Conservation (phyloP, 1,139 yeast species). For the Debaryomyces singareniensis region DNA sequence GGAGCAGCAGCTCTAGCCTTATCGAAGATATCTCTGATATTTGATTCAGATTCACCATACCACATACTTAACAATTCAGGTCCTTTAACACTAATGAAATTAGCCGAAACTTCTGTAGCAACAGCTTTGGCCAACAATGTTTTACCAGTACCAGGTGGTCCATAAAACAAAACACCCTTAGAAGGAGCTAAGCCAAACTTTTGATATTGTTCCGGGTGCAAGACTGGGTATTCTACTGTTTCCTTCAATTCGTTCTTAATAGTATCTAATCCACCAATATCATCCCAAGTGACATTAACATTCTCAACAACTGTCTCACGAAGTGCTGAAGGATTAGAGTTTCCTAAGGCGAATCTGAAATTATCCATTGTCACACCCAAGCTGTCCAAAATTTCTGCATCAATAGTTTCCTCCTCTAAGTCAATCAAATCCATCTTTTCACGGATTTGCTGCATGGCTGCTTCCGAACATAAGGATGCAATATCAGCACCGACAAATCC, state of each 20-base stretch:
- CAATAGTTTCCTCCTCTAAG: constrained; percentile 95
- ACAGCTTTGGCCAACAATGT: constrained; percentile 96
- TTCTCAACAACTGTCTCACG: constrained; percentile 99
- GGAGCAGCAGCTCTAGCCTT: constrained; percentile 99
- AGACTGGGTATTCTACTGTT: constrained; percentile 97
- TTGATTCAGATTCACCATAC: constrained; percentile 98
- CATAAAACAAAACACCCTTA: constrained; percentile 96
- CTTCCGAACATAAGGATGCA: constrained; percentile 92
- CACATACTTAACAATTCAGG: constrained; percentile 98
- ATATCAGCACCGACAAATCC: constrained; percentile 94
- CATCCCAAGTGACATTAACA: constrained; percentile 98
- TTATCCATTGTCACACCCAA: constrained; percentile 98
- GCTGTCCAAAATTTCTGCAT: constrained; percentile 93
- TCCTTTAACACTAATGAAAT: constrained; percentile 94
- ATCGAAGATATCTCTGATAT: constrained; percentile 94
- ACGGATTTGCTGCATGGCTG: constrained; percentile 91
- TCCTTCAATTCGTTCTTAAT: constrained; percentile 96
- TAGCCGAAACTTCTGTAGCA: constrained; percentile 96
- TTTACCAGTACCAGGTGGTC: constrained; percentile 99
- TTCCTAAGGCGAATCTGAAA: constrained; percentile 95
- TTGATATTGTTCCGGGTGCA: constrained; percentile 97
- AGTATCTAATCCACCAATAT: constrained; percentile 90
- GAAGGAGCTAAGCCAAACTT: constrained; percentile 97
- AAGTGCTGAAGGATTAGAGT: constrained; percentile 96
- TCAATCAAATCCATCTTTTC: constrained; percentile 99